These are phyloP conservation scores for Boechera divaricarpa DNA, from an alignment of 345 rosid genomes.

Conservation along the genomic window DNA sequence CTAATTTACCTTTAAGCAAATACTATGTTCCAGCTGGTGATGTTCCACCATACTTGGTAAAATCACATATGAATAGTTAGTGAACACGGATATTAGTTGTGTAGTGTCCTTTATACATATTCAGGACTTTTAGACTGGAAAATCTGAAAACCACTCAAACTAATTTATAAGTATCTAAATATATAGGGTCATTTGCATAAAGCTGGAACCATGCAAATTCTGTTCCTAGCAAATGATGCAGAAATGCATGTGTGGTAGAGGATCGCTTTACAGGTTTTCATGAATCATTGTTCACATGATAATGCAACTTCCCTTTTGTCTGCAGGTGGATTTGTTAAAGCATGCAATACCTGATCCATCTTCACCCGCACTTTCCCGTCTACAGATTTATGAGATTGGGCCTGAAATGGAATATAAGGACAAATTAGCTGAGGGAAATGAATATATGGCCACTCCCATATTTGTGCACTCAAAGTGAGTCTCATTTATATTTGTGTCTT, in stretches of 20 bases:
- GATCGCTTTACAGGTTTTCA: not conserved
- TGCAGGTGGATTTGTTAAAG: constrained; percentile 85
- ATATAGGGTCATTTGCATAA: no score
- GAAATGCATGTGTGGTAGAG: not conserved
- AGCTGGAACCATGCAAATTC: not conserved
- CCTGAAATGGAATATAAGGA: constrained; percentile 62
- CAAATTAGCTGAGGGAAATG: constrained; percentile 56
- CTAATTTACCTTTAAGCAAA: no score
- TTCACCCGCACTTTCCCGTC: constrained; percentile 51
- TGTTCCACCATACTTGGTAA: no score
- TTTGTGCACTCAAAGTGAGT: constrained; percentile 84
- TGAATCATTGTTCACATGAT: not conserved
- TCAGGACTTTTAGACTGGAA: no score
- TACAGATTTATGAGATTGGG: constrained; percentile 52
- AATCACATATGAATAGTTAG: no score
- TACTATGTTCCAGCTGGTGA: no score
- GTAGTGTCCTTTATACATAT: no score
- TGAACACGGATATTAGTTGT: no score
- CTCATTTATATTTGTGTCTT: constrained; percentile 13
- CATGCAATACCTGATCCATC: constrained; percentile 90
- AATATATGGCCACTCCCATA: constrained; percentile 74
- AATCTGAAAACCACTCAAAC: no score
- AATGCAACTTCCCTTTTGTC: not conserved
- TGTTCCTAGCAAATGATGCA: not conserved
- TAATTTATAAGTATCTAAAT: no score